Conservation (phyloP, 345 rosid species). For the Kernera saxatilis region DNA sequence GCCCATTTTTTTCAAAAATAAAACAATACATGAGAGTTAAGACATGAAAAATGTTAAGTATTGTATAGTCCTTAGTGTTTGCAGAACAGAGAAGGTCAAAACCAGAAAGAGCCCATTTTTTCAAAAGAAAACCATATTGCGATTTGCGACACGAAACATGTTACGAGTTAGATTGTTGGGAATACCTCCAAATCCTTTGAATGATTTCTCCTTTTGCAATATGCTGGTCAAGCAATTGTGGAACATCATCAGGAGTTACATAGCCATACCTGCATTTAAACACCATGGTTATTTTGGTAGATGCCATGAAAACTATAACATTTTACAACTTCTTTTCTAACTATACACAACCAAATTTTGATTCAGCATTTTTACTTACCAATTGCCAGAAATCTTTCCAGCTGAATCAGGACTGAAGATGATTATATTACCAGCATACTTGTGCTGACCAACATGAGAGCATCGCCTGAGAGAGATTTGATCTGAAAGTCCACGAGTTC, state of each 20-base stretch:
- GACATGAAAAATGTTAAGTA: too few relatives aligned
- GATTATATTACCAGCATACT: slow-evolving; percentile 90
- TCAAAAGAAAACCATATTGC: background rate
- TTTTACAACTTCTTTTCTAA: background rate
- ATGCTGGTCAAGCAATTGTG: slow-evolving; percentile 82
- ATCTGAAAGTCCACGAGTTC: slow-evolving; percentile 51
- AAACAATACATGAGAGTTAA: too few relatives aligned
- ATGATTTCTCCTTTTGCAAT: slow-evolving; percentile 67
- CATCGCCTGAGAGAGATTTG: slow-evolving; percentile 66
- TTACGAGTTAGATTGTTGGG: background rate
- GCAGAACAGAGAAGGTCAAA: background rate
- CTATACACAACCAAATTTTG: too few relatives aligned
- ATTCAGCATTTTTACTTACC: slow-evolving; percentile 40
- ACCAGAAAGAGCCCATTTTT: background rate
- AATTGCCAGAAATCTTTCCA: slow-evolving; percentile 68
- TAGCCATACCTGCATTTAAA: slow-evolving; percentile 80
- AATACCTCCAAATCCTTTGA: slow-evolving; percentile 89
- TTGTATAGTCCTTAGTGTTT: too few relatives aligned
- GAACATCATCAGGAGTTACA: slow-evolving; percentile 89
- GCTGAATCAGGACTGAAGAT: slow-evolving; percentile 55
- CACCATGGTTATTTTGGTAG: too few relatives aligned
- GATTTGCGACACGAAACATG: background rate
- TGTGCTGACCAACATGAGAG: slow-evolving; percentile 91
- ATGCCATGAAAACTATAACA: too few relatives aligned
- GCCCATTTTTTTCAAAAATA: too few relatives aligned